A percentile compares a stretch with the other conserved stretches of the same genome.
Conservation (phyloP, 2,329 filamentous ascomycete genomes). For the Claviceps sp. region DNA sequence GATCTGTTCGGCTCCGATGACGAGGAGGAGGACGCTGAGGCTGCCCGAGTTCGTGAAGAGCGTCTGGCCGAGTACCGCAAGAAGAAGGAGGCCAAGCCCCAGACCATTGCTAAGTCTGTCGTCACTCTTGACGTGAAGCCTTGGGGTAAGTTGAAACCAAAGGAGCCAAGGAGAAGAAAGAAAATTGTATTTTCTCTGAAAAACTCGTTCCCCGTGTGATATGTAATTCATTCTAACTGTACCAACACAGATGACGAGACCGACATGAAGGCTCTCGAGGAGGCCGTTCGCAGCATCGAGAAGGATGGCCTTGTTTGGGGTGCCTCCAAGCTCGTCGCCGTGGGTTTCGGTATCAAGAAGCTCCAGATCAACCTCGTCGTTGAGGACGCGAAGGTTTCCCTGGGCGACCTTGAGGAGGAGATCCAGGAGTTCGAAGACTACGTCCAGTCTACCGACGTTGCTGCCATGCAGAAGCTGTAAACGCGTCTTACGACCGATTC, state of each 20-base stretch:
- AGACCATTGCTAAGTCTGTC: conserved; percentile 88
- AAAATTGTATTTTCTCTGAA: neutral
- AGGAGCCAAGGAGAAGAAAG: neutral
- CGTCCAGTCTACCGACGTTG: conserved; percentile 88
- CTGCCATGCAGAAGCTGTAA: conserved; percentile 89
- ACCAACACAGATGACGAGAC: conserved; percentile 67
- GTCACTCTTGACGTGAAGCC: conserved; percentile 96
- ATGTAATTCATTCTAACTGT: neutral
- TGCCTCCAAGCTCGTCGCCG: conserved; percentile 72
- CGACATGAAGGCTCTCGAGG: conserved; percentile 72
- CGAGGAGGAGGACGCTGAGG: conserved; percentile 88
- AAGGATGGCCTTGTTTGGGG: conserved; percentile 96
- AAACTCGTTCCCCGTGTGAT: neutral
- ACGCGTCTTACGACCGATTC: conserved; percentile 1
- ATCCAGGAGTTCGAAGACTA: conserved; percentile 80
- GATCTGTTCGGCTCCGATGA: conserved; percentile 90
- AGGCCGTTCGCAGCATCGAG: conserved; percentile 67
- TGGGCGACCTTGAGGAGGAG: conserved; percentile 74
- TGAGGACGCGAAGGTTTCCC: conserved; percentile 91
- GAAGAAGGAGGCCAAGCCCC: conserved; percentile 92
- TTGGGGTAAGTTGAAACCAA: conserved; percentile 57
- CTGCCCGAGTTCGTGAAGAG: conserved; percentile 71
- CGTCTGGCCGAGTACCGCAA: conserved; percentile 85
- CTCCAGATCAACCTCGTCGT: conserved; percentile 96
- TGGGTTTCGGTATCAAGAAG: conserved; percentile 98